A percentile compares a stretch with the other conserved stretches of the same genome.
These are phyloP conservation scores for Novymonas esmeraldas DNA, from an alignment of 208 protist genomes.

Conservation along the genomic window DNA sequence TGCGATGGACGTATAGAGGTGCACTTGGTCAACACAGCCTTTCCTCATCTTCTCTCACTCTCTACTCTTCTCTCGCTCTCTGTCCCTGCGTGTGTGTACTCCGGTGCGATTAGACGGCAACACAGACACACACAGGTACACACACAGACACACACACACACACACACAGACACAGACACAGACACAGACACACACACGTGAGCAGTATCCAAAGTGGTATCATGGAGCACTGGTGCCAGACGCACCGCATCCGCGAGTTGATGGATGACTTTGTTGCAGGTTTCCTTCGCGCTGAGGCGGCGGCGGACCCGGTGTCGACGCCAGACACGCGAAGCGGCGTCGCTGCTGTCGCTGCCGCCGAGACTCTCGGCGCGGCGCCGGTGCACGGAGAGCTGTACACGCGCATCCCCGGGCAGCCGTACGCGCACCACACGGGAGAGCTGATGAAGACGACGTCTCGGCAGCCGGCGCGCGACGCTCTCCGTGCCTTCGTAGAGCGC, in stretches of 20 bases:
- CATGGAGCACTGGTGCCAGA: conserved; percentile 10
- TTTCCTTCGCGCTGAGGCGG: conserved; percentile 12
- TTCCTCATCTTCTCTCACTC: no score
- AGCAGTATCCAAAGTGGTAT: background rate
- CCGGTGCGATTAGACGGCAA: no score
- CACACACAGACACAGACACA: background rate
- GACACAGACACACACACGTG: background rate
- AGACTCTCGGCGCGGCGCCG: background rate
- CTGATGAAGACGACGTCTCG: background rate
- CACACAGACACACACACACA: background rate
- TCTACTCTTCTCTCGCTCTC: no score
- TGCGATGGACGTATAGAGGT: no score
- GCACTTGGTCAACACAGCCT: no score
- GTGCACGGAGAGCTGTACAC: conserved; percentile 14
- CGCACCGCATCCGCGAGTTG: conserved; percentile 14
- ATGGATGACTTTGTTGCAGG: conserved; percentile 11
- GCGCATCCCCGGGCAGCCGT: conserved; percentile 3
- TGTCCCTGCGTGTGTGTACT: no score
- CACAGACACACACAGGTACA: background rate
- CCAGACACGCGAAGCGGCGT: background rate
- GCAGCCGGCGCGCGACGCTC: conserved; percentile 1
- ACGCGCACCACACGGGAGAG: conserved; percentile 12
- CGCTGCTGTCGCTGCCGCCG: no score
- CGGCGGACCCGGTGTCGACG: background rate
- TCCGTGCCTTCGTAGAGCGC: conserved; percentile 8